Evolutionary conservation across 176 grass and related monocot genomes (phyloP).

Genomic region (Hsuehochloa calcarea): DNA sequence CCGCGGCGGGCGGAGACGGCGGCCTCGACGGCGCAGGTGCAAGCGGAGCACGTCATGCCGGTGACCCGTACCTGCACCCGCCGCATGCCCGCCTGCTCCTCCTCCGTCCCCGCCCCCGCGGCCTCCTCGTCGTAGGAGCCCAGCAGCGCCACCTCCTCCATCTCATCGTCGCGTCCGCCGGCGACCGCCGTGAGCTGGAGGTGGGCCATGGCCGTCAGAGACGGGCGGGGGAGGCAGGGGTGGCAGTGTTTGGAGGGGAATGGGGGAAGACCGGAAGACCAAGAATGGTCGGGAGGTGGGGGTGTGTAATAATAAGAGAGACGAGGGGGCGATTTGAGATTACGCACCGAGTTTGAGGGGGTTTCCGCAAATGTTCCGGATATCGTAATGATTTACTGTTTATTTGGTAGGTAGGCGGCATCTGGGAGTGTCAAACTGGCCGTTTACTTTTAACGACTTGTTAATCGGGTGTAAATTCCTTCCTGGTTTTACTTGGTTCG

Average conservation of each 20-base stretch:
- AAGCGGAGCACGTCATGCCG: constrained; percentile 97
- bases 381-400: no score
- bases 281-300: background rate
- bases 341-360: background rate
- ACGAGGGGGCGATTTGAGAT: background rate
- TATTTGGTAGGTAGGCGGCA: no score
- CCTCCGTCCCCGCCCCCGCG: background rate
- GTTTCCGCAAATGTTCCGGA: background rate
- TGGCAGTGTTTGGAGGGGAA: background rate
- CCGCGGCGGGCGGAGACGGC: constrained; percentile 52
- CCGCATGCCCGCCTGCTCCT: constrained; percentile 41
- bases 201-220: constrained; percentile 47
- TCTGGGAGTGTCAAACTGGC: no score
- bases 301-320: background rate
- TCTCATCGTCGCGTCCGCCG: constrained; percentile 43
- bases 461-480: background rate
- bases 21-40: constrained; percentile 79
- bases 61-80: constrained; percentile 69
- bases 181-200: constrained; percentile 64
- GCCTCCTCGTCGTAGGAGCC: constrained; percentile 53
- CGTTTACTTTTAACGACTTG: background rate
- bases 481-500: background rate
- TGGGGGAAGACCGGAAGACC: background rate
- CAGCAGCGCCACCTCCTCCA: constrained; percentile 87
- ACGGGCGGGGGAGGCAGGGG: background rate